phyloP scores from a whole-genome alignment of 768 basidiomycete species.

The Antrodiella citrinella region DNA sequence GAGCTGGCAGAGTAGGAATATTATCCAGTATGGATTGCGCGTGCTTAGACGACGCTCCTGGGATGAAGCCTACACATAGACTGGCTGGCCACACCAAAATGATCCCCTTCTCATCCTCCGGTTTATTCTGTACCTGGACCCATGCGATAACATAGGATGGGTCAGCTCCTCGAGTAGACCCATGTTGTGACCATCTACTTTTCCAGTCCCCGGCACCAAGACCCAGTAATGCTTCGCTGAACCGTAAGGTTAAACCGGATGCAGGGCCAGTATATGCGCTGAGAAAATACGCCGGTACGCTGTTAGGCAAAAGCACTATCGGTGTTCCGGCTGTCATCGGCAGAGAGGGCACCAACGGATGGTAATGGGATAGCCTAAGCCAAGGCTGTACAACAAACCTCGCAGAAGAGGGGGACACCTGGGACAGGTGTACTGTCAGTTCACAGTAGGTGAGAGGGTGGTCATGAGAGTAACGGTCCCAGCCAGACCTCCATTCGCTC shows the following conservation, averaged over 20 bases:
- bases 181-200: background rate
- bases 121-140: constrained; percentile 68
- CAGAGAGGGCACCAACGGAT: constrained; percentile 34
- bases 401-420: constrained; percentile 14
- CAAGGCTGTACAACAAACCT: constrained; percentile 61
- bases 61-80: constrained; percentile 44
- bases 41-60: constrained; percentile 27
- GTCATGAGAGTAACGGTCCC: constrained; percentile 46
- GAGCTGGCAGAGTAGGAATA: constrained; percentile 57
- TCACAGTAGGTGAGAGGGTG: constrained; percentile 55
- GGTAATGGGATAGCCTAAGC: constrained; percentile 47
- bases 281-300: constrained; percentile 66
- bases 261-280: constrained; percentile 65
- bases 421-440: constrained; percentile 43
- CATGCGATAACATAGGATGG: constrained; percentile 56
- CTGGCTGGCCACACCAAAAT: constrained; percentile 63
- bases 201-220: constrained; percentile 53
- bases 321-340: constrained; percentile 54
- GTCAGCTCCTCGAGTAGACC: background rate
- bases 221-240: constrained; percentile 53
- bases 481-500: constrained; percentile 58
- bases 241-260: constrained; percentile 51
- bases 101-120: constrained; percentile 74
- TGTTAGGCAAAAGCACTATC: constrained; percentile 61
- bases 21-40: constrained; percentile 38